Conservation (phyloP, 78 protist species). For the Isochrysis galbana region DNA sequence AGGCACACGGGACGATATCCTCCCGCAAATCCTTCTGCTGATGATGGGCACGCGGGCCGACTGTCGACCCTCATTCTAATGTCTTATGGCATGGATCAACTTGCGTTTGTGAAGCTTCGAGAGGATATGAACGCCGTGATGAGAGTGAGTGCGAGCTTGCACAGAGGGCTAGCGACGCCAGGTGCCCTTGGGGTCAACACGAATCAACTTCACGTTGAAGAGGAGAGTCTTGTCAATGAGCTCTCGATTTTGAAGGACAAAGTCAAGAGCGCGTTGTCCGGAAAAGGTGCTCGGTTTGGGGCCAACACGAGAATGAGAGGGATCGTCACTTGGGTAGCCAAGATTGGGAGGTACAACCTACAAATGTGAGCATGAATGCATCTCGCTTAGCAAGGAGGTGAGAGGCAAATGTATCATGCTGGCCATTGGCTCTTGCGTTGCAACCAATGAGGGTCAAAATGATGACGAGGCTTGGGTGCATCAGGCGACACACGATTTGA, state of each 20-base stretch:
- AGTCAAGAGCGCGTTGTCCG: background rate
- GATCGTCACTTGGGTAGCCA: background rate
- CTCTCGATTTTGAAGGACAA: background rate
- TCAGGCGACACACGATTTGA: background rate
- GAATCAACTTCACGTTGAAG: constrained; percentile 15
- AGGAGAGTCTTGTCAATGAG: constrained; percentile 11
- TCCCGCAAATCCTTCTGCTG: too few relatives aligned
- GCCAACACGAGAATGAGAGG: background rate
- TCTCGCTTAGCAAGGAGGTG: background rate
- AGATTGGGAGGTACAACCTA: background rate
- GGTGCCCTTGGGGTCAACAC: too few relatives aligned
- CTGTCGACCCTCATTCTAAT: too few relatives aligned
- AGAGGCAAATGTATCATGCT: background rate
- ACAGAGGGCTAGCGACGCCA: too few relatives aligned
- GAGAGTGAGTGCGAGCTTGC: too few relatives aligned
- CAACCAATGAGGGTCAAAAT: background rate
- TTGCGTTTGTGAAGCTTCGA: too few relatives aligned
- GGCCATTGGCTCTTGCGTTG: background rate
- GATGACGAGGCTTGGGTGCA: background rate
- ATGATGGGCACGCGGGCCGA: too few relatives aligned
- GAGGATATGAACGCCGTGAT: too few relatives aligned
- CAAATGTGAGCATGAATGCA: background rate
- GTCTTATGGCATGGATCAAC: too few relatives aligned
- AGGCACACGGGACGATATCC: too few relatives aligned
- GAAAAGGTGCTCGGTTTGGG: background rate